A percentile compares a stretch with the other conserved stretches of the same genome.
Conservation (phyloP, 768 basidiomycete species). For the Coprinopsis strossmayeri region DNA sequence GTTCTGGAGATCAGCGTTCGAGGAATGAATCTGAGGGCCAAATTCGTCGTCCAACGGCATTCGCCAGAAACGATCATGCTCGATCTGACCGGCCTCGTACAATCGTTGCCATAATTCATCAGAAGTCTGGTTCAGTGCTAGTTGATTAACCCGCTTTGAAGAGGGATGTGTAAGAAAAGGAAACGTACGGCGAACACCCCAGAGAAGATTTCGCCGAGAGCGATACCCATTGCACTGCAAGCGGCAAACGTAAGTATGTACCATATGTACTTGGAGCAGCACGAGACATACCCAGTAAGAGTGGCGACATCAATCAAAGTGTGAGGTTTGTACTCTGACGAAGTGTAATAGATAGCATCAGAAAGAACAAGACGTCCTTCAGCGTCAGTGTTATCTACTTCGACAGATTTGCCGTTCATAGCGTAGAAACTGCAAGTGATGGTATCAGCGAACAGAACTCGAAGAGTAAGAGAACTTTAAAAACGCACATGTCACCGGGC, state of each 20-base stretch:
- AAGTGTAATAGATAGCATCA: slow-evolving; percentile 80
- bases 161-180: not conserved
- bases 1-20: slow-evolving; percentile 81
- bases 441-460: not conserved
- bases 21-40: slow-evolving; percentile 66
- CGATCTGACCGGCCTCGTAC: slow-evolving; percentile 59
- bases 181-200: slow-evolving; percentile 69
- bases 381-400: slow-evolving; percentile 85
- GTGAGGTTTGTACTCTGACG: slow-evolving; percentile 71
- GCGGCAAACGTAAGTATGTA: no score
- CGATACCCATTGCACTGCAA: slow-evolving; percentile 59
- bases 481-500: slow-evolving; percentile 79
- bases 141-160: not conserved
- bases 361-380: slow-evolving; percentile 75
- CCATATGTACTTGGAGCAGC: not conserved
- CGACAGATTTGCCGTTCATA: slow-evolving; percentile 85
- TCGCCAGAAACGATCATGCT: slow-evolving; percentile 85
- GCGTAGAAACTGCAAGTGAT: slow-evolving; percentile 53
- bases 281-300: slow-evolving; percentile 58
- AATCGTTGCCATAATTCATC: slow-evolving; percentile 71
- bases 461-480: no score
- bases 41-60: slow-evolving; percentile 85
- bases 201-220: slow-evolving; percentile 69
- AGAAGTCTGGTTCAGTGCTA: slow-evolving; percentile 42
- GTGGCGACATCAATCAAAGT: slow-evolving; percentile 86